Evolutionary conservation across 139 green algal genomes (phyloP), one percentile per base, ranked within the genome.

Genomic region (Micromonas commoda): DNA sequence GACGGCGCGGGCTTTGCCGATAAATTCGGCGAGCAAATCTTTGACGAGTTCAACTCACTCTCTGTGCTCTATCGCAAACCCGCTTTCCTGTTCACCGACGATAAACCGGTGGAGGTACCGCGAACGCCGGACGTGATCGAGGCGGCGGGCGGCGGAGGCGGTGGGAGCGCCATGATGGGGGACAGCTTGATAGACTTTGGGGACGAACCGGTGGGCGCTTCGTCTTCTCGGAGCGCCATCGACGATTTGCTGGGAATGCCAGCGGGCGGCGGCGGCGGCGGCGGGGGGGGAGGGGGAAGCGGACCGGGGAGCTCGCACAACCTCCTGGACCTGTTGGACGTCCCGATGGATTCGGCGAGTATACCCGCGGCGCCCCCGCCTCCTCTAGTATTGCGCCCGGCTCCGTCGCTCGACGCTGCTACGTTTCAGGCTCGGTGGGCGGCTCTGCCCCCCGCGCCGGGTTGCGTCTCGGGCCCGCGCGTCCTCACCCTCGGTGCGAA

Each of bases 11-110:
- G 80, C 28, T n/a, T n/a, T n/a, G 75, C 84, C 0, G 91, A 96
- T 75, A 80, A 87, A 31, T 79, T 83, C 37, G 87, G 57, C 28
- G 84, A 88, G 29, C 35, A 31, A 6, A 88, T 98, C 38, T 98
- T 98, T 73, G 85, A 93, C 16, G 92, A 98, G 84, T 94, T 97
- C 80, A 97, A 98, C 85, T 87, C 84, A 0, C 84, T 98, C 19
- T 91, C 91, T 1, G 91, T 97, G 1, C 70, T 96, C 0, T 96
- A 94, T 83, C 73, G 86, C 57, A 78, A 80, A 16, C 87, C 88
- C 0, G 86, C 84, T 2, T 60, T 64, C 2, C 82, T 79, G 13
- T 93, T 92, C 60, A 67, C 54, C 9, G 72, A 85, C 38, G 71
- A 77, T 16, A 69, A 77, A 29, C 35, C 78, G 19, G 19, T 60